These are phyloP conservation scores for Eucalyptus regnans DNA, from an alignment of 345 rosid species.

Conservation along the genomic window DNA sequence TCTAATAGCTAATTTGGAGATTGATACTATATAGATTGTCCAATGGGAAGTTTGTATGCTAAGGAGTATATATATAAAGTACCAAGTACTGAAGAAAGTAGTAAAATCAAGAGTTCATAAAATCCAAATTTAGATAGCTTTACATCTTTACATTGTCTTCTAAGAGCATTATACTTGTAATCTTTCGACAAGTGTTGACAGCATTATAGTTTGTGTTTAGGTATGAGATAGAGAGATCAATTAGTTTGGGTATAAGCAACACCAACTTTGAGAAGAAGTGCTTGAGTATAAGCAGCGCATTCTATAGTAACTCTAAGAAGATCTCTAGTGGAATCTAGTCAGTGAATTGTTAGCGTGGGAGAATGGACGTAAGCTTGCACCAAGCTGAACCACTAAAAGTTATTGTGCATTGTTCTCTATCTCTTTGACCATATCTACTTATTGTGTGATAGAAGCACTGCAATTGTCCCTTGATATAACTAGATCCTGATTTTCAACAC, in stretches of 20 bases:
- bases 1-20: background rate
- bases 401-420: background rate
- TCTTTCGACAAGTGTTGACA: background rate
- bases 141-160: background rate
- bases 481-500: background rate
- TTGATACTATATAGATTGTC: background rate
- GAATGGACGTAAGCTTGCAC: accelerated
- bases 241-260: background rate
- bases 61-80: no score
- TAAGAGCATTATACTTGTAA: background rate
- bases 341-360: accelerated
- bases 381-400: background rate
- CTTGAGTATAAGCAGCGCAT: accelerated
- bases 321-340: background rate
- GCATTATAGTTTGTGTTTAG: background rate
- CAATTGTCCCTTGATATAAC: background rate
- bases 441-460: no score
- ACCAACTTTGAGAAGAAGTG: background rate
- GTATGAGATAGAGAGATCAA: no score
- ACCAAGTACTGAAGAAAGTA: background rate
- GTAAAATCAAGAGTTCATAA: background rate
- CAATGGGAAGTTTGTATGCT: no score
- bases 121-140: background rate
- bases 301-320: background rate
- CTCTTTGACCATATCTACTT: background rate